A percentile compares a stretch with the other conserved stretches of the same genome.
These are phyloP conservation scores for Aristolochia californica DNA, from an alignment of 164 flowering plant species.

Conservation along the genomic window DNA sequence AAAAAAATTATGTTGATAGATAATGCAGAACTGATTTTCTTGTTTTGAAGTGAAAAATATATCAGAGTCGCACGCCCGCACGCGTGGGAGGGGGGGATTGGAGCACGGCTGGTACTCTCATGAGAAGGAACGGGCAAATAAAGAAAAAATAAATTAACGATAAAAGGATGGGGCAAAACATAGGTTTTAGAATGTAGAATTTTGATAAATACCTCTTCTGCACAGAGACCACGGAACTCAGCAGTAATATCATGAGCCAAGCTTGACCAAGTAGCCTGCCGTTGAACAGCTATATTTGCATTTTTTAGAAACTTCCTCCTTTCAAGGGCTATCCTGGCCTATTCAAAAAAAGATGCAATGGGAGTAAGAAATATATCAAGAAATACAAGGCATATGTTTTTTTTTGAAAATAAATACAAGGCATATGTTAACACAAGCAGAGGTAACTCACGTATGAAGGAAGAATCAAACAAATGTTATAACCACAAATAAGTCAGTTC, in stretches of 20 bases:
- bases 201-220: constrained; percentile 75
- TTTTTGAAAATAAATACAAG: too few species aligned
- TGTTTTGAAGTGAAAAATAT: too few species aligned
- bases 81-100: too few species aligned
- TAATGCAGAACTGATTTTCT: too few species aligned
- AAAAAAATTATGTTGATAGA: too few species aligned
- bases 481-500: background rate
- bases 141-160: too few species aligned
- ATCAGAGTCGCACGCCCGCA: too few species aligned
- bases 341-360: constrained; percentile 14
- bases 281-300: constrained; percentile 87
- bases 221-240: constrained; percentile 97
- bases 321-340: constrained; percentile 98
- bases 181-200: too few species aligned
- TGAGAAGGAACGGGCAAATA: too few species aligned
- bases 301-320: constrained; percentile 75
- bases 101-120: too few species aligned
- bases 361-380: background rate
- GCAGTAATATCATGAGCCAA: constrained; percentile 99
- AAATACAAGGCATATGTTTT: background rate
- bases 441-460: background rate
- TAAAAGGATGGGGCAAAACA: too few species aligned
- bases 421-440: too few species aligned
- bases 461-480: background rate
- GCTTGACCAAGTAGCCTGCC: constrained; percentile 93